Conservation (phyloP, 305 asterid species). For the Plantago lanceolata region DNA sequence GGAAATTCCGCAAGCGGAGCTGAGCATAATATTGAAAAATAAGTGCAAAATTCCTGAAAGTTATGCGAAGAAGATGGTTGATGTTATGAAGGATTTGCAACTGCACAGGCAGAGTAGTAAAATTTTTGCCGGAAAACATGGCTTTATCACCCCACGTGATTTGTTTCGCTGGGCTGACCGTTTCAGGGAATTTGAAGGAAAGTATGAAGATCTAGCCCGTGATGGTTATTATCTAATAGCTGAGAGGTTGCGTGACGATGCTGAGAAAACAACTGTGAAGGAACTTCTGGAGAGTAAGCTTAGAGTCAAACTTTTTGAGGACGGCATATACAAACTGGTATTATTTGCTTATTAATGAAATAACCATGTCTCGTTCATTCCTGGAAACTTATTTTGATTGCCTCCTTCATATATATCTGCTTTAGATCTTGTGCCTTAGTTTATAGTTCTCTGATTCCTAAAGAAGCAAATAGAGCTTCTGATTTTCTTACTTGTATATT, state of each 20-base stretch:
- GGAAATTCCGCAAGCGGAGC: conserved; percentile 89
- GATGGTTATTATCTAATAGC: conserved; percentile 93
- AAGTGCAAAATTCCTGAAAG: conserved; percentile 65
- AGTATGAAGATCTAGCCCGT: conserved; percentile 69
- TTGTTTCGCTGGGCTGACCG: conserved; percentile 97
- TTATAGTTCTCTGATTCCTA: not conserved
- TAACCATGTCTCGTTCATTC: too few species aligned
- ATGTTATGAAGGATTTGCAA: conserved; percentile 93
- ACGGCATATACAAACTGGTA: conserved; percentile 71
- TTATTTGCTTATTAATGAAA: conserved; percentile 20
- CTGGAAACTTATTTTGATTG: not conserved
- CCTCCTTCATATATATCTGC: not conserved
- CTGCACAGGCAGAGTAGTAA: conserved; percentile 84
- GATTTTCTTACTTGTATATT: not conserved
- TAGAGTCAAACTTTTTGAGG: conserved; percentile 46
- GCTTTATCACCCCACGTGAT: conserved; percentile 96
- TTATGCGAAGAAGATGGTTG: conserved; percentile 79
- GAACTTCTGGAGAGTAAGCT: conserved; percentile 65
- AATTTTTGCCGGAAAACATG: conserved; percentile 97
- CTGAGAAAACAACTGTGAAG: conserved; percentile 66
- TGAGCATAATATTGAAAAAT: conserved; percentile 63
- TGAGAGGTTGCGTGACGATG: conserved; percentile 82
- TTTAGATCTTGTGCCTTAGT: not conserved
- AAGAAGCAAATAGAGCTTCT: not conserved
- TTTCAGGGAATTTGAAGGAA: conserved; percentile 43